phyloP scores from a whole-genome alignment of 306 rosid genomes.

The Cotoneaster glaucophyllus region DNA sequence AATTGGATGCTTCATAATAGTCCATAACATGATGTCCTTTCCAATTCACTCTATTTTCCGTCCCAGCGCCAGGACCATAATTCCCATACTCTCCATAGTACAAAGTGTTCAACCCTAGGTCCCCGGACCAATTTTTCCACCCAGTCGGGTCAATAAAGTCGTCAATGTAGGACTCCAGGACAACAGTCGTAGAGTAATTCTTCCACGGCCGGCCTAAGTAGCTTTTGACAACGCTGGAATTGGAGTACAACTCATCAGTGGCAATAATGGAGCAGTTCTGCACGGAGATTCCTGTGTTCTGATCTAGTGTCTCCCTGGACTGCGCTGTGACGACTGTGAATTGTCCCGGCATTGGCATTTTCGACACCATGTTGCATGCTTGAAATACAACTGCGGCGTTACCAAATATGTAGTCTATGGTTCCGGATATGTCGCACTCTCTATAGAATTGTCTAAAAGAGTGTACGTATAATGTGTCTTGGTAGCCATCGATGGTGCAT shows the following conservation, averaged over 20 bases:
- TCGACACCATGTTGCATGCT: conserved; percentile 42
- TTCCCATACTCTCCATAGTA: conserved; percentile 68
- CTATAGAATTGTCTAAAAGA: conserved; percentile 77
- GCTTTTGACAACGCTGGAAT: conserved; percentile 35
- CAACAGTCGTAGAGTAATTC: conserved; percentile 48
- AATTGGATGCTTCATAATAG: conserved; percentile 47
- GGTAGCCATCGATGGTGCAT: conserved; percentile 53
- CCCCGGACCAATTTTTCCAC: conserved; percentile 54
- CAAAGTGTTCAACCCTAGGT: conserved; percentile 39
- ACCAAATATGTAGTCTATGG: conserved; percentile 71
- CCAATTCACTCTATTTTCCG: conserved; percentile 46
- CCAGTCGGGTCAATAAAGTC: conserved; percentile 52
- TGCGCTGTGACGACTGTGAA: conserved; percentile 68
- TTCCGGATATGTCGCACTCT: conserved; percentile 72
- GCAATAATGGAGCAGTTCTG: conserved; percentile 66
- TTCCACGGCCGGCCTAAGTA: conserved; percentile 80
- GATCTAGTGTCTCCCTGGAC: conserved; percentile 48
- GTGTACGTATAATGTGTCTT: conserved; percentile 67
- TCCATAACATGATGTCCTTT: conserved; percentile 55
- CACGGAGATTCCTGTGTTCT: conserved; percentile 69
- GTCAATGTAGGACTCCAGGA: conserved; percentile 50
- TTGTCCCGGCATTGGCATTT: conserved; percentile 54
- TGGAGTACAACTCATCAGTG: conserved; percentile 31
- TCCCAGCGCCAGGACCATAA: conserved; percentile 64
- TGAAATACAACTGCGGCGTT: conserved; percentile 75